These are phyloP conservation scores for Elsinoe ampelina DNA, from an alignment of 2,329 filamentous ascomycete species.

Conservation along the genomic window DNA sequence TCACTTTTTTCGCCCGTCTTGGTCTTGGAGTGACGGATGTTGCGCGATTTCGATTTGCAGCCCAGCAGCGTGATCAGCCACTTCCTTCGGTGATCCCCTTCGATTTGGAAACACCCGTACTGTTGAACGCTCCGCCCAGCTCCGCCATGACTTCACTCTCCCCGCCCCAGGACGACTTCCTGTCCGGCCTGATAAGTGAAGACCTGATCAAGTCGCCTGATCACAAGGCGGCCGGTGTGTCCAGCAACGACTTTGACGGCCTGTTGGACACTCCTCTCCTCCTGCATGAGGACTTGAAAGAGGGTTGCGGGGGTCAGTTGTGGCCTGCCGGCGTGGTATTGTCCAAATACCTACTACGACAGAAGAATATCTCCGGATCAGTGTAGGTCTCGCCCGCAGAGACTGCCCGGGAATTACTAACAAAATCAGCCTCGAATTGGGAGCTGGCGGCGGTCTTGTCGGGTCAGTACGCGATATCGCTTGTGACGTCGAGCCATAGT, in stretches of 20 bases:
- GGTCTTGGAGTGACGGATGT: not conserved
- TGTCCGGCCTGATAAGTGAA: slow-evolving; percentile 37
- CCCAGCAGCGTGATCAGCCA: slow-evolving; percentile 11
- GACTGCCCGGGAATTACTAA: slow-evolving; percentile 9
- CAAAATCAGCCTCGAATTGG: slow-evolving; percentile 66
- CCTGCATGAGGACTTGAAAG: slow-evolving; percentile 74
- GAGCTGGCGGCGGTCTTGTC: slow-evolving; percentile 83
- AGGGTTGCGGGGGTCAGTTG: slow-evolving; percentile 84
- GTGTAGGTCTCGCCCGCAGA: not conserved
- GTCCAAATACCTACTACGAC: slow-evolving; percentile 73
- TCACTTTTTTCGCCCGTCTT: slow-evolving; percentile 1
- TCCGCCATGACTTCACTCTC: slow-evolving; percentile 12
- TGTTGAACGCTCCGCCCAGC: slow-evolving; percentile 4
- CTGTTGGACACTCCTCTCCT: slow-evolving; percentile 59
- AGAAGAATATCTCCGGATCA: slow-evolving; percentile 23
- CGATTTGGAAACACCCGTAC: not conserved
- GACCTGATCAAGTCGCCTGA: slow-evolving; percentile 47
- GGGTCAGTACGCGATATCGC: slow-evolving; percentile 34
- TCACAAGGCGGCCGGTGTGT: slow-evolving; percentile 44
- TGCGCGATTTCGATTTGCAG: slow-evolving; percentile 4
- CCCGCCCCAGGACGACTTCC: slow-evolving; percentile 7
- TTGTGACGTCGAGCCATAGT: not conserved
- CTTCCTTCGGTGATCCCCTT: slow-evolving; percentile 2
- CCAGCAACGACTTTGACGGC: slow-evolving; percentile 57
- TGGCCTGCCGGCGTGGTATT: slow-evolving; percentile 93